Evolutionary conservation across 306 rosid genomes (phyloP).

Genomic region (Hylodesmum podocarpum): DNA sequence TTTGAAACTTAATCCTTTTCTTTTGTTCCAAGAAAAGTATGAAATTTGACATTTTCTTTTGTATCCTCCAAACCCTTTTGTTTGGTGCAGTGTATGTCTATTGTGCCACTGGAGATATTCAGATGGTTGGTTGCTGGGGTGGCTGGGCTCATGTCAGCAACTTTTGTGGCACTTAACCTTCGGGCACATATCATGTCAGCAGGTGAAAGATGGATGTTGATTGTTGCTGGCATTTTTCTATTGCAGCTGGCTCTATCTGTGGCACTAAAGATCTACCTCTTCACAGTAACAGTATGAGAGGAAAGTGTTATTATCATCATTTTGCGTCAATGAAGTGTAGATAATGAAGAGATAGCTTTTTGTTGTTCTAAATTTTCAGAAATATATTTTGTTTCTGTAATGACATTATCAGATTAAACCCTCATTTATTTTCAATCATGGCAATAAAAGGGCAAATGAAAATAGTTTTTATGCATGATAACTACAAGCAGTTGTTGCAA

Average conservation of each 20-base stretch:
- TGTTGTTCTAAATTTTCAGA: constrained; percentile 23
- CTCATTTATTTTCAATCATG: constrained; percentile 41
- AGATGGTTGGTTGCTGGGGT: constrained; percentile 73
- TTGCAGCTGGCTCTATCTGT: constrained; percentile 72
- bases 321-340: constrained; percentile 33
- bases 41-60: not conserved
- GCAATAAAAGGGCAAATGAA: constrained; percentile 25
- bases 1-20: too few relatives aligned
- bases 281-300: constrained; percentile 60
- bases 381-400: constrained; percentile 28
- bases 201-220: constrained; percentile 79
- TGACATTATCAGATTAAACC: constrained; percentile 25
- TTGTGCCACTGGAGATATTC: constrained; percentile 67
- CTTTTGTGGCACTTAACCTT: constrained; percentile 84
- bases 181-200: constrained; percentile 81
- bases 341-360: constrained; percentile 33
- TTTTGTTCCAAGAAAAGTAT: not conserved
- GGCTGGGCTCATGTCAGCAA: constrained; percentile 83
- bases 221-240: constrained; percentile 70
- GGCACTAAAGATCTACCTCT: constrained; percentile 65
- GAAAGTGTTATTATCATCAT: not conserved
- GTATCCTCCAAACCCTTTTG: not conserved
- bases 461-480: not conserved
- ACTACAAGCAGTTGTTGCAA: not conserved
- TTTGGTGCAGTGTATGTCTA: constrained; percentile 65